A percentile compares a stretch with the other conserved stretches of the same genome.
Conservation (phyloP, 2,329 filamentous ascomycete genomes). For the Phoma sp. region DNA sequence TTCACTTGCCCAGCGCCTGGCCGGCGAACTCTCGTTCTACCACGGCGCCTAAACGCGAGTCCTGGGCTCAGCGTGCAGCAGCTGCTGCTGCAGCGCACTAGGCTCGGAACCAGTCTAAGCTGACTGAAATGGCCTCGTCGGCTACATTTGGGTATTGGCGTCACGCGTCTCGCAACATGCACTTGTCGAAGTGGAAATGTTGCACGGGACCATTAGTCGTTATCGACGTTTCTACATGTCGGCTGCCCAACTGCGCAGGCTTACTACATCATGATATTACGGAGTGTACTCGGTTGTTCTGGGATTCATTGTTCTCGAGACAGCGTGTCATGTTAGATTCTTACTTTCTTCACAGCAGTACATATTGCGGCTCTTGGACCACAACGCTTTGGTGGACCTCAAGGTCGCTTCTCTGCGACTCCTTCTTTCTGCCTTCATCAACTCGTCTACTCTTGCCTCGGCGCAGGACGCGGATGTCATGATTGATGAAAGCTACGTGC, state of each 20-base stretch:
- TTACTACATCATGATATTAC: conserved; percentile 20
- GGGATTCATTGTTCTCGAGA: conserved; percentile 11
- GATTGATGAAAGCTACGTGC: conserved; percentile 17
- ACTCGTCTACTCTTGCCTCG: conserved; percentile 19
- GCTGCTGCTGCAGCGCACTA: conserved; percentile 14
- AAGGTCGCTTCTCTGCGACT: conserved; percentile 25
- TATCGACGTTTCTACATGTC: conserved; percentile 5
- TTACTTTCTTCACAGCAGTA: conserved; percentile 24
- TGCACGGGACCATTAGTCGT: conserved; percentile 4
- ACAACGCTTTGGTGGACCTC: conserved; percentile 33
- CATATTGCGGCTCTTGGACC: conserved; percentile 30
- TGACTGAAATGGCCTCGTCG: background rate
- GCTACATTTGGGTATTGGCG: background rate
- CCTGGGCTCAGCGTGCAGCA: conserved; percentile 18
- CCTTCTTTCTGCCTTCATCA: conserved; percentile 21
- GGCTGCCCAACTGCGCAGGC: conserved; percentile 8
- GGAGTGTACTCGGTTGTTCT: conserved; percentile 17
- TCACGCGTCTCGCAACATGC: background rate
- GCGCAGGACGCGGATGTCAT: conserved; percentile 24
- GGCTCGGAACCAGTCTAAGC: background rate
- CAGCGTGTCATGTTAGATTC: conserved; percentile 17
- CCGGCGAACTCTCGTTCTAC: conserved; percentile 31
- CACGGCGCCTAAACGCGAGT: conserved; percentile 23
- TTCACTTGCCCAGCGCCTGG: conserved; percentile 38
- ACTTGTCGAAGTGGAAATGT: conserved; percentile 1